Percentiles rank a stretch among this genome's conserved stretches.
phyloP scores from a whole-genome alignment of 495 filamentous ascomycete genomes.

The Neurospora sp. region DNA sequence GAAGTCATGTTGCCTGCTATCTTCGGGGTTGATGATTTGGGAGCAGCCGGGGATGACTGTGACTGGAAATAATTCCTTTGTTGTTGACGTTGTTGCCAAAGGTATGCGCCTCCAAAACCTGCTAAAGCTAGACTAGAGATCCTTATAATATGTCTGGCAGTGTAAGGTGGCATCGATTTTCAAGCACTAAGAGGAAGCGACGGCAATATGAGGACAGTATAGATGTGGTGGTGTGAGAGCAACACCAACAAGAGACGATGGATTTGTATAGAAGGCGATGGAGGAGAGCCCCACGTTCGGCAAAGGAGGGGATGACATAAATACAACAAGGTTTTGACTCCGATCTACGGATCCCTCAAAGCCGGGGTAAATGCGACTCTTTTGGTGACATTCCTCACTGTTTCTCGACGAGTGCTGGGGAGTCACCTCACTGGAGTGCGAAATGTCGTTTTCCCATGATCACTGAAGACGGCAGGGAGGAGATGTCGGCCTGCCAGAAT shows the following conservation, averaged over 20 bases:
- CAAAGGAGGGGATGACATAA: neutral
- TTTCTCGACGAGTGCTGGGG: neutral
- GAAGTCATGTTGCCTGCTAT: constrained; percentile 15
- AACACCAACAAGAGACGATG: neutral
- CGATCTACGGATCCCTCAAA: neutral
- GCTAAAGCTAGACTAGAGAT: constrained; percentile 11
- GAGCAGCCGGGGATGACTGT: neutral
- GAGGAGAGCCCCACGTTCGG: neutral
- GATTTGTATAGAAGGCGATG: neutral
- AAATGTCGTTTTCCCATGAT: neutral
- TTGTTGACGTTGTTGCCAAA: constrained; percentile 6
- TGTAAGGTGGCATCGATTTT: neutral
- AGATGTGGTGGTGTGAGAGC: neutral
- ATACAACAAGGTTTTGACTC: neutral
- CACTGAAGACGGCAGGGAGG: neutral
- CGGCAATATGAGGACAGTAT: neutral
- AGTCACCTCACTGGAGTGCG: neutral
- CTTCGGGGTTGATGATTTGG: neutral
- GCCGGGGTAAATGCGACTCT: neutral
- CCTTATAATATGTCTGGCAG: constrained; percentile 8
- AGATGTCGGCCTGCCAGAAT: neutral
- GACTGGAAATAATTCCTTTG: neutral
- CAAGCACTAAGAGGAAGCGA: neutral
- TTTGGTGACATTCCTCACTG: neutral
- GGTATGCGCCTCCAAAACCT: constrained; percentile 13